phyloP scores from a whole-genome alignment of 148 eudicot genomes.

The Arbutus unedo region DNA sequence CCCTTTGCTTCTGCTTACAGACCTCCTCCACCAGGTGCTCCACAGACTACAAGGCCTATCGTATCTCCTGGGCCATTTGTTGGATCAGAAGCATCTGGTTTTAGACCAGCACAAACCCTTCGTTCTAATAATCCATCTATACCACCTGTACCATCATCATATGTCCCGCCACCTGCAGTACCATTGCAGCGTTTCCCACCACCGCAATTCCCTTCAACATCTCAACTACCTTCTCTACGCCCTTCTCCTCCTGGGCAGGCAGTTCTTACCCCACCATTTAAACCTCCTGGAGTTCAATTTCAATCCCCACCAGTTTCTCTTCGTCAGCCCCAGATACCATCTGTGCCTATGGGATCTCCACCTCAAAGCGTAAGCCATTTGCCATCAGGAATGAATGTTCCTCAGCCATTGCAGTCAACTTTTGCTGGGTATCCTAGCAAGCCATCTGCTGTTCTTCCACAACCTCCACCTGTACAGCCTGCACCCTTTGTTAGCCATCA shows the following conservation, averaged over 20 bases:
- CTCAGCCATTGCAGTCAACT: slow-evolving; percentile 24
- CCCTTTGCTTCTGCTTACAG: slow-evolving; percentile 67
- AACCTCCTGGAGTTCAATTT: slow-evolving; percentile 42
- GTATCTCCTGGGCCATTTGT: slow-evolving; percentile 39
- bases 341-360: slow-evolving; percentile 42
- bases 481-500: slow-evolving; percentile 39
- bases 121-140: slow-evolving; percentile 30
- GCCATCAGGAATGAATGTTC: slow-evolving; percentile 28
- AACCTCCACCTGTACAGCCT: slow-evolving; percentile 41
- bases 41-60: slow-evolving; percentile 38
- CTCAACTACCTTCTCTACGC: slow-evolving; percentile 42
- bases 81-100: slow-evolving; percentile 43
- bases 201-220: slow-evolving; percentile 53
- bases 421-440: slow-evolving; percentile 36
- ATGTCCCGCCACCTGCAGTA: slow-evolving; percentile 45
- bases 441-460: slow-evolving; percentile 24
- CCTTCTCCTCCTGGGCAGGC: slow-evolving; percentile 46
- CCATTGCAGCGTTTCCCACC: slow-evolving; percentile 52
- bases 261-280: slow-evolving; percentile 40
- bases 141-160: slow-evolving; percentile 33
- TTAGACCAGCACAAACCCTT: slow-evolving; percentile 48
- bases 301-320: slow-evolving; percentile 23
- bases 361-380: slow-evolving; percentile 32
- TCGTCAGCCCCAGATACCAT: slow-evolving; percentile 28
- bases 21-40: slow-evolving; percentile 44